These are phyloP conservation scores for Trichosporon sp. DNA, from an alignment of 1,284 basidiomycete species.

Conservation along the genomic window DNA sequence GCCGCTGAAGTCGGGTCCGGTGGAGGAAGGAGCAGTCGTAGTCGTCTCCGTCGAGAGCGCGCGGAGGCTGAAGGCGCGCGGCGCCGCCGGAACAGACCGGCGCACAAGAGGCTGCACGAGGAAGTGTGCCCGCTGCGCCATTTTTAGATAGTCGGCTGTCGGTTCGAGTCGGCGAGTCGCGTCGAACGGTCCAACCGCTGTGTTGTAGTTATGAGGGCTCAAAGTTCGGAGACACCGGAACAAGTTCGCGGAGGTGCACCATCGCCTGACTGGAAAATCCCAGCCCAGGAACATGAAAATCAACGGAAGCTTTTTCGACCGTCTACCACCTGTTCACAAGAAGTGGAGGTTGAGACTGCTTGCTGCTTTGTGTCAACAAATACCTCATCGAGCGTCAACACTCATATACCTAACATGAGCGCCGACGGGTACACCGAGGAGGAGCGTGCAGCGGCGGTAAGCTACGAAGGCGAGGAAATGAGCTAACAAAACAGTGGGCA, in stretches of 20 bases:
- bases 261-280: neutral
- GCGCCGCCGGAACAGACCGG: neutral
- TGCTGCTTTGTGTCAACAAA: neutral
- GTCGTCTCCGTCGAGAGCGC: neutral
- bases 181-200: constrained; percentile 4
- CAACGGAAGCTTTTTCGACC: constrained; percentile 10
- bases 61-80: neutral
- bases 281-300: neutral
- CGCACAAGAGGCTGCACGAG: constrained; percentile 14
- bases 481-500: constrained; percentile 42
- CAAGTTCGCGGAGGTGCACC: neutral
- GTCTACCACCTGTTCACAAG: neutral
- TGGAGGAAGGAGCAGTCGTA: neutral
- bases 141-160: neutral
- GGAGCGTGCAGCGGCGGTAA: constrained; percentile 28
- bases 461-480: neutral
- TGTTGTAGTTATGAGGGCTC: constrained; percentile 2
- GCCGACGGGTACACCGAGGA: constrained; percentile 25
- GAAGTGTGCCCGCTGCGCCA: constrained; percentile 16
- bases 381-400: neutral
- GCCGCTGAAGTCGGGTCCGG: constrained; percentile 3
- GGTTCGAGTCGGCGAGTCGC: constrained; percentile 2
- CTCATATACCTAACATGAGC: neutral
- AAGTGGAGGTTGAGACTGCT: constrained; percentile 5
- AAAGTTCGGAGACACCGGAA: constrained; percentile 19